Conservation (phyloP, 2,329 filamentous ascomycete species). For the Ambrosiella beaveri region DNA sequence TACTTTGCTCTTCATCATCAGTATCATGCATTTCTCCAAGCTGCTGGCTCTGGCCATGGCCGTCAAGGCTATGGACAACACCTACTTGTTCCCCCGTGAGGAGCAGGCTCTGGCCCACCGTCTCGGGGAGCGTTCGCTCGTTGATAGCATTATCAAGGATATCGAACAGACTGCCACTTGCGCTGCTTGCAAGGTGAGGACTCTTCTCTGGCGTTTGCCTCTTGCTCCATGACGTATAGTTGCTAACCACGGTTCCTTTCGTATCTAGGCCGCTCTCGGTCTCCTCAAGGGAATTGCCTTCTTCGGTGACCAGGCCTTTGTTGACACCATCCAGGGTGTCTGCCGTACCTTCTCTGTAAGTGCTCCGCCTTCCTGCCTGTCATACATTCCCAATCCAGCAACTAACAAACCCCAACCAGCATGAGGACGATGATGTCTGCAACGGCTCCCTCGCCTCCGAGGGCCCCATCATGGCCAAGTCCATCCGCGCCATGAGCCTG, state of each 20-base stretch:
- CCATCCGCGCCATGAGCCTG: constrained; percentile 29
- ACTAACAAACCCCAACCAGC: constrained; percentile 18
- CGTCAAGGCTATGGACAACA: background rate
- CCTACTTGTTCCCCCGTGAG: constrained; percentile 3
- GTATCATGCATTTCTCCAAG: constrained; percentile 6
- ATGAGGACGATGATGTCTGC: constrained; percentile 38
- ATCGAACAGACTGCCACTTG: constrained; percentile 17
- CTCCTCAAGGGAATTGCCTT: constrained; percentile 27
- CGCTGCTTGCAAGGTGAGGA: constrained; percentile 17
- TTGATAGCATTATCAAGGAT: constrained; percentile 15
- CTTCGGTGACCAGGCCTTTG: constrained; percentile 26
- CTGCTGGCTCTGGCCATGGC: background rate
- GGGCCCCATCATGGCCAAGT: constrained; percentile 34
- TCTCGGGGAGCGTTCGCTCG: constrained; percentile 4
- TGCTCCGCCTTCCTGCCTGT: background rate
- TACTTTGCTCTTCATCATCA: background rate
- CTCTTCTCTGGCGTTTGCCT: background rate
- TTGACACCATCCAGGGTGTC: constrained; percentile 18
- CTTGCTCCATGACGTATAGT: background rate
- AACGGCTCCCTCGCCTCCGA: constrained; percentile 33
- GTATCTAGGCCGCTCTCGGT: constrained; percentile 9
- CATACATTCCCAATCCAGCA: background rate
- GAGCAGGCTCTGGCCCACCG: constrained; percentile 2
- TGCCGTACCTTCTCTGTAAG: constrained; percentile 21
- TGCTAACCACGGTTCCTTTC: background rate